phyloP scores from a whole-genome alignment of 1,139 yeast species.

The Arxiozyma telluris region DNA sequence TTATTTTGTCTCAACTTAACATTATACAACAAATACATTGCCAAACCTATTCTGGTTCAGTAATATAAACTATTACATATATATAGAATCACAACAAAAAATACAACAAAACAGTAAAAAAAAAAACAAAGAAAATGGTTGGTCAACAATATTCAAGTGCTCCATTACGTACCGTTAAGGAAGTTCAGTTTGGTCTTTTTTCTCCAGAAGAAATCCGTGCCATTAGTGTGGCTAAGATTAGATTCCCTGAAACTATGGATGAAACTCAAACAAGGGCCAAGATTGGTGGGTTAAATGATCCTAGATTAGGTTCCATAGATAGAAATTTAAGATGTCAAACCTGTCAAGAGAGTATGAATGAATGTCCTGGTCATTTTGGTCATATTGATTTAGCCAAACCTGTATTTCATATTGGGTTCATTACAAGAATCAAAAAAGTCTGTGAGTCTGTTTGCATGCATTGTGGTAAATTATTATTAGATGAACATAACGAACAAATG shows the following conservation, averaged over 20 bases:
- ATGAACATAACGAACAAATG: constrained; percentile 78
- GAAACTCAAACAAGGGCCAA: constrained; percentile 91
- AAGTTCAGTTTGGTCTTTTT: constrained; percentile 95
- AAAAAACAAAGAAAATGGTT: constrained; percentile 25
- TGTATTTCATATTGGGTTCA: constrained; percentile 93
- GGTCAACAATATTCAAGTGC: constrained; percentile 92
- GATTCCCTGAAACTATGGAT: constrained; percentile 98
- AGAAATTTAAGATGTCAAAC: constrained; percentile 97
- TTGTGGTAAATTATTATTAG: constrained; percentile 88
- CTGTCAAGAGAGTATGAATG: constrained; percentile 98
- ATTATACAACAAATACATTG: neutral
- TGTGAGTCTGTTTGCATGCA: constrained; percentile 98
- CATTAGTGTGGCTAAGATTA: constrained; percentile 92
- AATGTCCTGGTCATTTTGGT: constrained; percentile 99
- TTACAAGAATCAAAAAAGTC: constrained; percentile 86
- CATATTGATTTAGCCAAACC: constrained; percentile 98
- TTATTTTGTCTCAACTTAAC: neutral
- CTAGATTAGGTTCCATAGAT: constrained; percentile 93
- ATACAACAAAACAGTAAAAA: too few species aligned
- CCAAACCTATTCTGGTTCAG: neutral
- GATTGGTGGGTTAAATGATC: constrained; percentile 95
- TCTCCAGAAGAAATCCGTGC: constrained; percentile 98
- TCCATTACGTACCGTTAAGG: constrained; percentile 91
- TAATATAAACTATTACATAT: neutral
- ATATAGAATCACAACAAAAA: neutral